Base-by-base conservation (phyloP, 2,329 filamentous ascomycete genomes). In the Neopestalotiopsis sp. region DNA sequence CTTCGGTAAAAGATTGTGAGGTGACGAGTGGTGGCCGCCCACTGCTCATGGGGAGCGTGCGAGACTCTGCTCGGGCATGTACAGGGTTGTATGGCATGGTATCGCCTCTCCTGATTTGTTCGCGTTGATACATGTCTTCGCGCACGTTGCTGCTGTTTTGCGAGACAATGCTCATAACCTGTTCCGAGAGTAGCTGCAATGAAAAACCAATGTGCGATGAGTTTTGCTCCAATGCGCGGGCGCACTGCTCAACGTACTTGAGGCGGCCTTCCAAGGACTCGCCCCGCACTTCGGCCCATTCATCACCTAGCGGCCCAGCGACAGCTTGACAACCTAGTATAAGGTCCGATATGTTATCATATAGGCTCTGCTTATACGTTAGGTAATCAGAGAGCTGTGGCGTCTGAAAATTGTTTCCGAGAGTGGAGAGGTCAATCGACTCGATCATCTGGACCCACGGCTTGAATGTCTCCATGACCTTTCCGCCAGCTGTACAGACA, bases 221-320 rank as follows among this genome's bases (percentile, higher is more conserved):
- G 74, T 93, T 95, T 24, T 91, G 93, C 78, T 98, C 94, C 20
- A 99, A 85, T 61, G 95, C 92, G 74, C 92, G 89, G 10, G 91
- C 90, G 70, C 94, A 92, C 69, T 90, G 87, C 66, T 92, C 89
- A 69, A 98, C 94, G 71, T 93, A 91, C 72, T 92, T 92, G 32
- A 98, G 81, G 28, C 96, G 90, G 73, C 94, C 94, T 76, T 98
- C 95, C 38, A 99, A 85, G 7, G 95, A 93, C 78, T 97, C 94
- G 1, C 94, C 94, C 58, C 94, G 90, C n/a, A 95, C 86, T 78
- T 97, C 94, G 4, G 95, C 90, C 96, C 96, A 99, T 81, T 99
- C 96, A 78, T 99, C 96, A 9, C 92, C 93, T 58, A 99, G 81
- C 5, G 96, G 96, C 9, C 94, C 94, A 5, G 94, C 93, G n/a